These are phyloP conservation scores for Hypoxylon perforatum DNA, from an alignment of 495 filamentous ascomycete genomes.

Conservation along the genomic window DNA sequence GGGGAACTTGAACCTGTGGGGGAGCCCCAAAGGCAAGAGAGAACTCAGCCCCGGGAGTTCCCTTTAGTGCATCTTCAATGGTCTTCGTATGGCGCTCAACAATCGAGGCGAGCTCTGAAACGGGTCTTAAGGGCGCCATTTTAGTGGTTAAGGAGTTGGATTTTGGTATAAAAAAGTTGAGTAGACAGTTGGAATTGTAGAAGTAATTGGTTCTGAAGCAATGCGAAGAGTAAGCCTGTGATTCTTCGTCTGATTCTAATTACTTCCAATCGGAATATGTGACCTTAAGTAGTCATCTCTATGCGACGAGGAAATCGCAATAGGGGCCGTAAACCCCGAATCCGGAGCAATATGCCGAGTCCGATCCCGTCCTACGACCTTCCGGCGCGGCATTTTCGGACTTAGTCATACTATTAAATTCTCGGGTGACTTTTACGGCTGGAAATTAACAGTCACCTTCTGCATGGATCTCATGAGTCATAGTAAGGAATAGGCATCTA, in stretches of 20 bases:
- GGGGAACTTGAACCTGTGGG: conserved; percentile 13
- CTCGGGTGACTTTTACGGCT: neutral
- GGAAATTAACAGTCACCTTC: neutral
- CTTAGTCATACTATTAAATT: neutral
- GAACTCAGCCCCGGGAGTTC: conserved; percentile 30
- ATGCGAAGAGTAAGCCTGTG: neutral
- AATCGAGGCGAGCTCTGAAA: conserved; percentile 43
- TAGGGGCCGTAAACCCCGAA: conserved; percentile 14
- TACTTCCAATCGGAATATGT: neutral
- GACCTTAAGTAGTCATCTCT: conserved; percentile 23
- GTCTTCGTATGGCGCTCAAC: conserved; percentile 27
- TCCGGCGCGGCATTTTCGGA: conserved; percentile 3
- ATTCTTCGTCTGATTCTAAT: neutral
- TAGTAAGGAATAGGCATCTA: neutral
- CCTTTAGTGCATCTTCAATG: conserved; percentile 32
- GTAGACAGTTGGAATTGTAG: neutral
- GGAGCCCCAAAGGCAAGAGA: conserved; percentile 33
- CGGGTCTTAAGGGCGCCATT: conserved; percentile 36
- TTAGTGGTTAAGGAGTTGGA: conserved; percentile 1
- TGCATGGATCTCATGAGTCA: conserved; percentile 10
- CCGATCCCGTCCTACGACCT: neutral
- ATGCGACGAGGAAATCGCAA: neutral
- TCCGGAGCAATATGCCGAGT: conserved; percentile 36
- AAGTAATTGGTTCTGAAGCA: neutral
- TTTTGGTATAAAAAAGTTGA: neutral